These are phyloP conservation scores for sorghum (Sorghum bicolor) DNA, from an alignment of 176 grass and related monocot genomes.

Conservation along the genomic window Sorghum_bicolor_NCBIv3 NC_012872.2:554501-555000, in stretches of 20 bases:
- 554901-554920: neutral
- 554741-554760: neutral
- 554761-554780: neutral
- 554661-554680: neutral
- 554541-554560: neutral
- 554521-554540: no score
- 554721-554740: neutral
- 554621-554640: neutral
- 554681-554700: neutral
- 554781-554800: neutral
- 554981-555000: conserved; percentile 50
- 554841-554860: neutral
- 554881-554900: conserved; percentile 21
- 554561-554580: no score
- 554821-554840: neutral
- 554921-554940: conserved; percentile 3
- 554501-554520: neutral
- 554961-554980: conserved; percentile 60
- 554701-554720: neutral
- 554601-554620: neutral
- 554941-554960: conserved; percentile 28
- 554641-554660: neutral
- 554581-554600: neutral
- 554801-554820: neutral
- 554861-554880: conserved; percentile 18